Evolutionary conservation across 352 stramenopile genomes (phyloP).

Genomic region (Pythium volutum): DNA sequence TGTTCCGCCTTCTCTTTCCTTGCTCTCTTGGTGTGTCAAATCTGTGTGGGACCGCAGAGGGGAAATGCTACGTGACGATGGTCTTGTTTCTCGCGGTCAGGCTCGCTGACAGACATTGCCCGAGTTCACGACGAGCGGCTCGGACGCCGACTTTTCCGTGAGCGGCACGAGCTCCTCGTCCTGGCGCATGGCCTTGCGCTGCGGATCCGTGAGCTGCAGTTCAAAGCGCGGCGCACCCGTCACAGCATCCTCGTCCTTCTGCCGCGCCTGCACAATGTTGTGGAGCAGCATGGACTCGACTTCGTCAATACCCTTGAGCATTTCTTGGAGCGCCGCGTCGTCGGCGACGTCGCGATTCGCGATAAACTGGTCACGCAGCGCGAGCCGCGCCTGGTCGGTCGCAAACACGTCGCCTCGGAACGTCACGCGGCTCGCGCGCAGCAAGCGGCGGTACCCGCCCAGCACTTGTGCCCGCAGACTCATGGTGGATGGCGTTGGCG

Average conservation of each 20-base stretch:
- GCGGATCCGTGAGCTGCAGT: slow-evolving; percentile 77
- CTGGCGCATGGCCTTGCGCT: slow-evolving; percentile 73
- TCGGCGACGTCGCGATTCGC: slow-evolving; percentile 61
- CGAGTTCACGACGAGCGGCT: slow-evolving; percentile 79
- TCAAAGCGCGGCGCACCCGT: slow-evolving; percentile 47
- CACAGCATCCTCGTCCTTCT: slow-evolving; percentile 38
- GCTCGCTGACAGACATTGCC: slow-evolving; percentile 74
- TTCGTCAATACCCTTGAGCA: slow-evolving; percentile 78
- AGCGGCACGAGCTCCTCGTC: slow-evolving; percentile 81
- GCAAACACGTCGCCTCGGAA: slow-evolving; percentile 74
- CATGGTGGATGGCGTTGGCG: slow-evolving; percentile 35
- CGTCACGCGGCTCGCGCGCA: slow-evolving; percentile 67
- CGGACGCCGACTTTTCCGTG: slow-evolving; percentile 65
- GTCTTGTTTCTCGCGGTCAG: not conserved
- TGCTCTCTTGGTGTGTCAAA: too few species aligned
- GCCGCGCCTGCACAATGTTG: slow-evolving; percentile 78
- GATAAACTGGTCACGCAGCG: slow-evolving; percentile 69
- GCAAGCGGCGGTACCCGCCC: slow-evolving; percentile 68
- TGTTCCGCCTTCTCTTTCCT: not conserved
- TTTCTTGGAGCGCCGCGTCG: slow-evolving; percentile 40
- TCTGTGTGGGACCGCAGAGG: too few species aligned
- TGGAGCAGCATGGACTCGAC: slow-evolving; percentile 83
- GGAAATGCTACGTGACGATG: too few species aligned
- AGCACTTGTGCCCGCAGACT: slow-evolving; percentile 61
- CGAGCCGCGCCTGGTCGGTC: slow-evolving; percentile 46